Base-by-base conservation (phyloP, 495 filamentous ascomycete species). In the Tuber brumale region DNA sequence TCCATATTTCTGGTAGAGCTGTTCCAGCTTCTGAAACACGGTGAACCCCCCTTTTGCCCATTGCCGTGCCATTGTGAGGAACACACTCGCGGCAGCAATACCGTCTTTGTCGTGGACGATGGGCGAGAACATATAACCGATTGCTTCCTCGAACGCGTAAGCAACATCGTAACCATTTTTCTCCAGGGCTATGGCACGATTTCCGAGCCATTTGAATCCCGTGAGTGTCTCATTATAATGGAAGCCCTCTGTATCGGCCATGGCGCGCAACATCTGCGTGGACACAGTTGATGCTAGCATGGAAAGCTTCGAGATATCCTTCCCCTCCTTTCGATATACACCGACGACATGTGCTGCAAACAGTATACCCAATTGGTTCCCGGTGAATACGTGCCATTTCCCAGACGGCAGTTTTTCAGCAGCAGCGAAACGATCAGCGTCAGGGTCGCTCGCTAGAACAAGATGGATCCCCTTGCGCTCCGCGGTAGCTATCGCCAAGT, bases 51-150 rank as follows among this genome's bases (percentile, higher is more conserved):
- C 83, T 16, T 81, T 84, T 88, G 90, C 91, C 77, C 86, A 85
- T 74, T 76, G 70, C 51, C 76, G 80, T 70, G 85, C 85, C 43
- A 90, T 90, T 6, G 85, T 83, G 7, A 92, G 83, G 82, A 93
- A 92, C 14, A 91, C 85, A 7, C 86, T 84, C n/a, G 90, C 90
- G 14, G 91, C 90, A 4, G 89, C 86, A 73, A 93, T 89, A 43
- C 90, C 90, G 82, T 93, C 91, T 79, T 93, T 93, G 81, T 93
- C 91, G 76, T 88, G 86, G 72, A 89, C 90, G 9, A 92, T 86
- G 12, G 84, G 81, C 1, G 91, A 84, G 75, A 92, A 90, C 91
- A 93, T 93, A 82, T 92, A 93, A 3, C 91, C 91, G 12, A 92
- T 87, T 12, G 91, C 91, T 84, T 93, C 91, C 82, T 93, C 91